Conservation (phyloP, 306 rosid genomes). For the Quercus wislizeni region DNA sequence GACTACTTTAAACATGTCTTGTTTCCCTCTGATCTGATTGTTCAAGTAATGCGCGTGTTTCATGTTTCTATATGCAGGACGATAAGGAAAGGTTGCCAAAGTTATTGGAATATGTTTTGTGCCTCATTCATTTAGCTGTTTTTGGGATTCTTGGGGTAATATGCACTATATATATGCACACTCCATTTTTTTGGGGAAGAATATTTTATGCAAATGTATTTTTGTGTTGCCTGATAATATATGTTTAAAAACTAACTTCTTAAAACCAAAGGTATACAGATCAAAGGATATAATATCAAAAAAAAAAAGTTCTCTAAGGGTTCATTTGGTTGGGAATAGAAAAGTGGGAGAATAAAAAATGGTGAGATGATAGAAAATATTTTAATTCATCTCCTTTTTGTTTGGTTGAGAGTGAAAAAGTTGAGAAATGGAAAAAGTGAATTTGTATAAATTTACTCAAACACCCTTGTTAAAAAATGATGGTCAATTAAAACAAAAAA, state of each 20-base stretch:
- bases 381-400: too few relatives aligned
- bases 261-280: not conserved
- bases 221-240: not conserved
- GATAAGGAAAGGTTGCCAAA: slow-evolving; percentile 22
- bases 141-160: slow-evolving; percentile 62
- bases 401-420: too few relatives aligned
- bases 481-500: too few relatives aligned
- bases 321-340: too few relatives aligned
- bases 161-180: not conserved
- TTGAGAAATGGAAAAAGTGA: too few relatives aligned
- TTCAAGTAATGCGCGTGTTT: not conserved
- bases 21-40: not conserved
- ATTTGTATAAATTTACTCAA: too few relatives aligned
- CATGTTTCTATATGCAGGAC: slow-evolving; percentile 21
- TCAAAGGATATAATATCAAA: not conserved
- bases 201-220: not conserved
- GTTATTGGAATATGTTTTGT: slow-evolving; percentile 37
- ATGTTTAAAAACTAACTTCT: not conserved
- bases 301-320: too few relatives aligned
- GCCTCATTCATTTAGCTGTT: slow-evolving; percentile 50
- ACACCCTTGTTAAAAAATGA: too few relatives aligned
- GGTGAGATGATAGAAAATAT: too few relatives aligned
- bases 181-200: not conserved
- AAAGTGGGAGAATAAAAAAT: too few relatives aligned
- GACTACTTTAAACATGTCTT: not conserved